Evolutionary conservation across 2,329 filamentous ascomycete genomes (phyloP), one percentile per base, ranked within the genome.

Genomic region (Ophiostoma montium): DNA sequence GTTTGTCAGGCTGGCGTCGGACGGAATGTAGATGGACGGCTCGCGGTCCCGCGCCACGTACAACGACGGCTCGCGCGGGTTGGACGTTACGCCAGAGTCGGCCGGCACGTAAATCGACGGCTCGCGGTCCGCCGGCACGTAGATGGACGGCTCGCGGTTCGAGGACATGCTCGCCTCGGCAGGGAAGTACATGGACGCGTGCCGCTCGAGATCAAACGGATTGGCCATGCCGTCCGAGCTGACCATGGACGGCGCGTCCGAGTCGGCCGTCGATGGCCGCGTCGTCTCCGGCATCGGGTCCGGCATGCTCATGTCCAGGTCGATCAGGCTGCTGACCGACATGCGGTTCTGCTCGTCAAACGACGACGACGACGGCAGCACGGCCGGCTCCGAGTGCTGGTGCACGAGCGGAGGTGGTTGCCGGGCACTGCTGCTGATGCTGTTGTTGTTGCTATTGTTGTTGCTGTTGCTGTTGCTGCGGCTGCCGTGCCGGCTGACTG

Each of bases 151-250:
- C 54, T 78, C 74, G 33, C 75, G 67, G 44, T 36, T 47, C 7
- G 43, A n/a, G n/a, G n/a, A 32, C n/a, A n/a, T 33, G 32, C 23
- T 47, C 21, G 48, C 27, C 35, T 21, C 35, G n/a, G 42, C 36
- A 1, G 61, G 58, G 49, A 57, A 55, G 53, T 78, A 76, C 1
- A 78, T 62, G 1, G 76, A 79, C 1, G 75, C 67, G 55, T 80
- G 77, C n/a, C 73, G 71, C 59, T 82, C 78, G 3, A 82, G 66
- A 49, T 80, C 75, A 50, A 82, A 82, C 0, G 78, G 76, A 55
- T 77, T 76, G 2, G 67, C 69, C 12, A 70, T 67, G 12, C 74
- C 70, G 50, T 79, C 74, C 1, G 76, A 77, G 46, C 76, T 76
- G 8, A 70, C 68, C 11, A 78, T 65, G 1, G 74, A 78, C 2